Base-by-base conservation (phyloP, 176 grass and related monocot genomes). In the Zea luxurians region DNA sequence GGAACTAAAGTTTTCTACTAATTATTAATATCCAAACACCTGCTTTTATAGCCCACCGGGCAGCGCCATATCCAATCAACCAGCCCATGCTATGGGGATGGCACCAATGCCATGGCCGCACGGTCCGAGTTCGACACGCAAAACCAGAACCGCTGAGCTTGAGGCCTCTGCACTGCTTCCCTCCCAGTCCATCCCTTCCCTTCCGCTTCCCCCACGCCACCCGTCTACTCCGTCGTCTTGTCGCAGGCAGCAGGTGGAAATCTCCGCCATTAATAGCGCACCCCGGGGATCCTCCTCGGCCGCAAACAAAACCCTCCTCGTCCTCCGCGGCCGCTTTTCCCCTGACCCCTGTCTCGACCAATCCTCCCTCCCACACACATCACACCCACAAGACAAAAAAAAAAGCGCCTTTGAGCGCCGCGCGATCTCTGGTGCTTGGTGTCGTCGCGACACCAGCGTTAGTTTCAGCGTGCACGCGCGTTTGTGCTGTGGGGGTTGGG, bases 271-370 rank as follows among this genome's bases (percentile, higher is more conserved):
- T 89, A 81, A 27, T 27, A 77, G 59, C 9, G 66, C 73, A 27
- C n/a, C 54, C 54, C 9, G 64, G 71, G 4, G 66, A 89, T 89
- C 82, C 87, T 85, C 77, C 27, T 27, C 27, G 78, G 60, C 78
- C 77, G 61, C 86, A 69, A 48, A 72, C 82, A 84, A 84, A 64
- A 37, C 27, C 27, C n/a, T 80, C 87, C 78, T 85, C 82, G 87
- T 66, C 77, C 13, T 61, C 60, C 59, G 77, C 70, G 71, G 65
- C 71, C 0, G 64, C 3, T 13, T 10, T 27, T 10, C 10, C 66
- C 41, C 66, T 12, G 18, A 8, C 40, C 4, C 44, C 36, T 57
- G 2, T 2, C 21, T 35, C 43, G 10, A 11, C n/a, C 57, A 71
- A 76, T 54, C 76, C 73, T 27, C 8, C 71, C 42, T 48, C 6